Evolutionary conservation across 2,329 filamentous ascomycete genomes (phyloP), one percentile per base, ranked within the genome.

Genomic region (Hortaea sp.): DNA sequence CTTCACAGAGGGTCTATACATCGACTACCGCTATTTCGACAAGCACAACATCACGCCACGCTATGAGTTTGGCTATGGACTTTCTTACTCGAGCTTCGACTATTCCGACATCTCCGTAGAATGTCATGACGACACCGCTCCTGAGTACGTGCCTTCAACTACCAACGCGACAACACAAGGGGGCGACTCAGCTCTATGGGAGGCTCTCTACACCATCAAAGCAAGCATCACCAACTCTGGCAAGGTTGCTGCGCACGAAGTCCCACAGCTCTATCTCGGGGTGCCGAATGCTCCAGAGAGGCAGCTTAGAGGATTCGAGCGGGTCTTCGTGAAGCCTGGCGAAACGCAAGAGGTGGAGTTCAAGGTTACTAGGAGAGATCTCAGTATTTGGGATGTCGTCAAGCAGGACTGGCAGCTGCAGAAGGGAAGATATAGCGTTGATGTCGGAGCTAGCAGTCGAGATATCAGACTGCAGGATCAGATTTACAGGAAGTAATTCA

Each of bases 1-100:
- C 53, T 94, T 92, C 62, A 76, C 74, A 1, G 87, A 95, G 60
- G 87, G 87, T 0, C 68, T 95, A 0, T 89, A 89, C 60, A 81
- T 94, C 54, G 90, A 95, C 69, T 95, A 95, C 67, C 81, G 88
- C 9, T 78, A 90, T 64, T 89, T 95, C 56, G 88, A 95, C 70
- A 85, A 84, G 61, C 66, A 82, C 45, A 71, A 74, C 47, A 82
- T 92, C 49, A 72, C 73, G 5, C 89, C 89, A 1, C 82, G 85
- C 1, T 95, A 82, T 61, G 85, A 87, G 41, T 95, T 95, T 56
- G 89, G 90, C 0, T 89, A 81, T 49, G 90, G 89, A 0, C 74
- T 95, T 1, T 86, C 82, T 44, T 94, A 92, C 68, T 88, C 87
- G 0, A 75, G 68, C 1, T 94, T 90, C 62, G 68, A 76, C 27